These are phyloP conservation scores for Cutaneotrichosporon sp. DNA, from an alignment of 1,284 basidiomycete genomes.

Conservation along the genomic window DNA sequence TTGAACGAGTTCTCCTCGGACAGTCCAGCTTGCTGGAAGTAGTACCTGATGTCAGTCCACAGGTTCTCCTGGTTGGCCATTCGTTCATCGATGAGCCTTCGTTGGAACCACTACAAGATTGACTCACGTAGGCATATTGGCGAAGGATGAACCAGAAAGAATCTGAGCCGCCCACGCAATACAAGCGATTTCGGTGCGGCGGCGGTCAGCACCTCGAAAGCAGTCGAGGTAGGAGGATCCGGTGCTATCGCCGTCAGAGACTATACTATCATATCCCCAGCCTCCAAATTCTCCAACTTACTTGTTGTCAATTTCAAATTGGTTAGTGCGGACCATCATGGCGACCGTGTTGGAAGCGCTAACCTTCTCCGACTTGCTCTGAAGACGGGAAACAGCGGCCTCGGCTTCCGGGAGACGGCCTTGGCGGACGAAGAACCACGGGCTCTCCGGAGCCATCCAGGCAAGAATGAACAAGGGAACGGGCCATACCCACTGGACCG, in stretches of 20 bases:
- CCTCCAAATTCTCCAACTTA: background rate
- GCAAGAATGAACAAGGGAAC: conserved; percentile 25
- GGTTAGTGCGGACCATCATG: conserved; percentile 35
- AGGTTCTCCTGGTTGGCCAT: no score
- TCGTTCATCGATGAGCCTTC: no score
- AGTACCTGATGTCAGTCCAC: background rate
- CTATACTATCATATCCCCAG: background rate
- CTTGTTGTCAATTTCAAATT: conserved; percentile 24
- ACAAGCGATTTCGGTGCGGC: conserved; percentile 19
- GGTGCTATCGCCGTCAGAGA: no score
- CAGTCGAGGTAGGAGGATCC: conserved; percentile 28
- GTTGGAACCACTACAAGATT: no score
- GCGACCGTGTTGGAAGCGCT: conserved; percentile 28
- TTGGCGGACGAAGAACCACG: conserved; percentile 30
- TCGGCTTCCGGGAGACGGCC: conserved; percentile 25
- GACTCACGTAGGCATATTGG: background rate
- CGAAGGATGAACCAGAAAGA: conserved; percentile 17
- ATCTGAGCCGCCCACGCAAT: conserved; percentile 20
- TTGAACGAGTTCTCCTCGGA: conserved; percentile 14
- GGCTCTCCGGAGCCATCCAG: conserved; percentile 27
- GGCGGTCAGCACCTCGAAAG: conserved; percentile 26
- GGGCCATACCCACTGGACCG: conserved; percentile 48
- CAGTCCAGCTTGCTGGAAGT: conserved; percentile 1
- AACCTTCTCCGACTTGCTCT: conserved; percentile 16
- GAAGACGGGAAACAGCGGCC: conserved; percentile 18